Conservation (phyloP, 805 yeast genomes). For the Kazachstania bromeliacearum region DNA sequence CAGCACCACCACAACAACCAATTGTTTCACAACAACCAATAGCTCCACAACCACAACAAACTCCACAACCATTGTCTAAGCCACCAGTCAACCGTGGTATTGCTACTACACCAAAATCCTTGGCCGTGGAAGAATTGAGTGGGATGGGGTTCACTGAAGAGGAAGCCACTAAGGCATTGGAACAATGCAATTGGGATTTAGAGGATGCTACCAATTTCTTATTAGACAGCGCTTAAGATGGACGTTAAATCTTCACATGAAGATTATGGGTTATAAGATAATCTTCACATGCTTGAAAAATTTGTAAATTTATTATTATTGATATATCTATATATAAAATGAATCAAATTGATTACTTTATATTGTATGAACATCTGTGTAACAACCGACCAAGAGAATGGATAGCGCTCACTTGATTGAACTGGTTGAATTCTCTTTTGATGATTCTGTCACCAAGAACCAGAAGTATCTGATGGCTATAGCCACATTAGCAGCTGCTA, state of each 20-base stretch:
- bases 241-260: constrained; percentile 1
- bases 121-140: constrained; percentile 66
- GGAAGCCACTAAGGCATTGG: constrained; percentile 60
- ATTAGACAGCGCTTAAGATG: constrained; percentile 53
- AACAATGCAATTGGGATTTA: constrained; percentile 60
- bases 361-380: no score
- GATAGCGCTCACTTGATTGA: not conserved
- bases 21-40: constrained; percentile 3
- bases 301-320: no score
- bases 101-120: constrained; percentile 39
- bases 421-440: constrained; percentile 1
- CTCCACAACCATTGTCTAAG: constrained; percentile 3
- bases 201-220: constrained; percentile 82
- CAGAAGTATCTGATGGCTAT: constrained; percentile 73
- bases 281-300: no score
- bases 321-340: no score
- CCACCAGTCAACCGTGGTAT: constrained; percentile 22
- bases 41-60: constrained; percentile 8
- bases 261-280: no score
- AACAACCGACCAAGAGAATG: not conserved
- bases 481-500: constrained; percentile 68
- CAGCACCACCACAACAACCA: constrained; percentile 2
- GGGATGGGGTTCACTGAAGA: constrained; percentile 81
- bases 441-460: constrained; percentile 32
- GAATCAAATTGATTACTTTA: no score